These are phyloP conservation scores for Pseudocercospora crystallina DNA, from an alignment of 2,329 filamentous ascomycete species.

Conservation along the genomic window DNA sequence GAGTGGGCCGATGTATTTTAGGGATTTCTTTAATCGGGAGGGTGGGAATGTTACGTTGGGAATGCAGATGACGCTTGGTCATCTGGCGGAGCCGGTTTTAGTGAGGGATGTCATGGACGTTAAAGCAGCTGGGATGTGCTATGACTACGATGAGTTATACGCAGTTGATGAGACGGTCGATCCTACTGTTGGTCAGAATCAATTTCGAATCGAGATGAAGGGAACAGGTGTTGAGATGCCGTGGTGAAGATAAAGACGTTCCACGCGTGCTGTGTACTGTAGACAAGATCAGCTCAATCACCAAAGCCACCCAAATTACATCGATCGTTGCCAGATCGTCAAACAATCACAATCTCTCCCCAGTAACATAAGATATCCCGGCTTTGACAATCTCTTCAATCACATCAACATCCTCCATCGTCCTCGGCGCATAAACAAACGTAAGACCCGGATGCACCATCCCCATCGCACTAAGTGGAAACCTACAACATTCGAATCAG, in stretches of 20 bases:
- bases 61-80: background rate
- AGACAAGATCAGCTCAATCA: too few species aligned
- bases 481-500: constrained; percentile 2
- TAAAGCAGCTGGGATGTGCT: background rate
- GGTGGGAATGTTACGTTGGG: background rate
- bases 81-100: background rate
- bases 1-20: background rate
- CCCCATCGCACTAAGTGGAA: constrained; percentile 2
- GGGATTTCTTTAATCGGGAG: background rate
- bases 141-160: background rate
- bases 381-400: constrained; percentile 17
- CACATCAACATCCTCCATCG: constrained; percentile 22
- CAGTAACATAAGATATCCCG: constrained; percentile 12
- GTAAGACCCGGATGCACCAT: constrained; percentile 15
- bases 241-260: too few species aligned
- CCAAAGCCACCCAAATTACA: too few species aligned
- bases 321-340: too few species aligned
- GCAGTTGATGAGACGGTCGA: background rate
- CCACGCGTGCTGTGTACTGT: too few species aligned
- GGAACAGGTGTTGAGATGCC: too few species aligned
- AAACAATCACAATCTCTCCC: constrained; percentile 7
- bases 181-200: background rate
- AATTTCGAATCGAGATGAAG: too few species aligned
- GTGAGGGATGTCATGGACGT: constrained; percentile 1
- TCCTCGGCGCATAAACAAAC: constrained; percentile 39